Evolutionary conservation across 331 rosid genomes (phyloP).

Genomic region (Prunus yedoensis): DNA sequence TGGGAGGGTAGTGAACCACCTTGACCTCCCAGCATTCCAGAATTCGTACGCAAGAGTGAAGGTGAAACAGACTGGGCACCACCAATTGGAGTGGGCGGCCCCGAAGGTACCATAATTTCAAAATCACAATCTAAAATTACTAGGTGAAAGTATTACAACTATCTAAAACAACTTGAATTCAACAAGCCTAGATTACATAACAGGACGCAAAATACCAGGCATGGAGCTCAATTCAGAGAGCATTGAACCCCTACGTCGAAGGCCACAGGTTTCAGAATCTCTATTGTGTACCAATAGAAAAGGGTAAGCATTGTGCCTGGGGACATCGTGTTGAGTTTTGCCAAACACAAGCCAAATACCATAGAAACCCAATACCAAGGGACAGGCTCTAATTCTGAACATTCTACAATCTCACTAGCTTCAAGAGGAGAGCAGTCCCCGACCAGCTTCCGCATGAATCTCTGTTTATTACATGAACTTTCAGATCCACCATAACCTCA

Average conservation of each 20-base stretch:
- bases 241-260: conserved; percentile 36
- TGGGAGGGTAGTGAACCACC: conserved; percentile 77
- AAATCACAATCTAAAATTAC: conserved; percentile 40
- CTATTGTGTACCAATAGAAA: conserved; percentile 58
- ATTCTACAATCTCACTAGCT: conserved; percentile 44
- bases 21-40: conserved; percentile 83
- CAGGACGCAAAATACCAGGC: conserved; percentile 32
- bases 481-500: conserved; percentile 68
- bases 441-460: conserved; percentile 45
- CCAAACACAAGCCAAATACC: conserved; percentile 51
- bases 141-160: conserved; percentile 40
- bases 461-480: conserved; percentile 41
- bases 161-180: conserved; percentile 45
- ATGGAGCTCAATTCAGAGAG: conserved; percentile 50
- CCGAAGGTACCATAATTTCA: conserved; percentile 80
- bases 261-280: conserved; percentile 42
- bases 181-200: conserved; percentile 50
- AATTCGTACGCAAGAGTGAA: conserved; percentile 79
- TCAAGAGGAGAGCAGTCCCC: conserved; percentile 43
- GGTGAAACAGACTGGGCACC: conserved; percentile 86
- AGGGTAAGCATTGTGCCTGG: conserved; percentile 36
- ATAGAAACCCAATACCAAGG: conserved; percentile 41
- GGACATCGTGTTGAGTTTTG: conserved; percentile 45
- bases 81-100: conserved; percentile 83
- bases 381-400: conserved; percentile 52